Base-by-base conservation (phyloP, 768 basidiomycete genomes). In the Amanita subjunquillea region DNA sequence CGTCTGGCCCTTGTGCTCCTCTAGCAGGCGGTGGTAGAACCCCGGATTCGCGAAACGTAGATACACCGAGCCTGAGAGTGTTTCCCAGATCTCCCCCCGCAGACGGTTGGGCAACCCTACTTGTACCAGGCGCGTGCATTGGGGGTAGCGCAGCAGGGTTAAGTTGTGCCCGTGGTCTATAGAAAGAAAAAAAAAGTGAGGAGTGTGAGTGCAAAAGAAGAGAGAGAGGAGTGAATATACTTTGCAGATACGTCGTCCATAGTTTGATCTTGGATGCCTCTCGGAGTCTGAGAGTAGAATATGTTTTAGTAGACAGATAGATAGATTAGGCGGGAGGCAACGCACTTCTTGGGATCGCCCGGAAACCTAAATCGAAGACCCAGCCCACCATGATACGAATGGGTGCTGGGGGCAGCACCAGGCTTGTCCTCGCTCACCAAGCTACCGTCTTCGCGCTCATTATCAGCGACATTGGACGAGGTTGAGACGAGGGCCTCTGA, bases 11-110 rank as follows among this genome's bases (percentile, higher is more conserved):
- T 76, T 74, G 65, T 92, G 83, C 49, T 90, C 82, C 50, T 80
- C 76, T 4, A 97, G 68, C 13, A 98, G 73, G 6, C 74, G 72
- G 10, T 80, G 75, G 64, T 96, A 99, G 50, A 78, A 76, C 7
- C 92, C 90, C 1, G 90, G 92, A 57, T 93, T 85, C 42, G 81
- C 74, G 61, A 85, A 92, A 10, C 96, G 91, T 15, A 96, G 80
- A 67, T 83, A 95, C 50, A 97, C 72, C 4, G 94, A 95, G 0
- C 96, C 96, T 3, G 93, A 95, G 10, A 97, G 77, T 0, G 91
- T 87, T 68, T 99, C 96, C 96, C 96, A 99, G 72, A 98, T 86
- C 66, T 98, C 96, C 13, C 96, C 96, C 22, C 96, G 81, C 7
- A 99, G 75, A 15, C 92, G 76, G 59, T 94, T 96, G 2, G 96